Evolutionary conservation across 768 basidiomycete species (phyloP), one percentile per base, ranked within the genome.

Genomic region (Amanita polypyramis): DNA sequence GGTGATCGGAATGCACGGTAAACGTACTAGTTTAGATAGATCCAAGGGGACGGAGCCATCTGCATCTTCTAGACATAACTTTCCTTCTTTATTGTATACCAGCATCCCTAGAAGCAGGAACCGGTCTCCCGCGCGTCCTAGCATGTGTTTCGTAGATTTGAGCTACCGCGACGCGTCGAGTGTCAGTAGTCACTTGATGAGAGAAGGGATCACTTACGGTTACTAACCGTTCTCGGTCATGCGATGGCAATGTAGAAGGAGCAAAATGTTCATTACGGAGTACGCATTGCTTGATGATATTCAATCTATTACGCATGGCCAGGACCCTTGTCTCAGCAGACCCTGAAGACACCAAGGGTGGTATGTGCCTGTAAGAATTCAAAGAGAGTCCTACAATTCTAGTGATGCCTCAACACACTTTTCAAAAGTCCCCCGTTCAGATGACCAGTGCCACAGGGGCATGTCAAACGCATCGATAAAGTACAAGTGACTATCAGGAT

Each of bases 211-310:
- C 20, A 52, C 80, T 55, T 58, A 90, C 91, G 52, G 95, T 96
- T 39, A 98, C 82, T 48, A 96, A 81, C 48, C 81, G 80, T 52
- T 85, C 82, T 50, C 92, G 70, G 64, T 98, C 90, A 45, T 82
- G 78, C 12, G 91, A 93, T 35, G 92, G 88, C 33, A 98, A 65
- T 0, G 92, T 93, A 5, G 95, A 95, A 2, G 96, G 94, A 2
- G 91, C 91, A 65, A 99, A 99, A 62, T 98, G 93, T 60, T 99
- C 96, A 58, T 97, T 98, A 34, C 96, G 74, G 33, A 97, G 69
- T 23, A 98, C 80, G 57, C 89, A 85, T 66, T 98, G 95, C 61
- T 83, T 87, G 56, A 98, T 91, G 43, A 98, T 80, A 60, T 89
- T 79, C 53, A 95, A 73, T 43, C 95, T 70, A 61, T 98, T 88